Evolutionary conservation across 306 rosid genomes (phyloP).

Genomic region (Notholithocarpus densiflorus): DNA sequence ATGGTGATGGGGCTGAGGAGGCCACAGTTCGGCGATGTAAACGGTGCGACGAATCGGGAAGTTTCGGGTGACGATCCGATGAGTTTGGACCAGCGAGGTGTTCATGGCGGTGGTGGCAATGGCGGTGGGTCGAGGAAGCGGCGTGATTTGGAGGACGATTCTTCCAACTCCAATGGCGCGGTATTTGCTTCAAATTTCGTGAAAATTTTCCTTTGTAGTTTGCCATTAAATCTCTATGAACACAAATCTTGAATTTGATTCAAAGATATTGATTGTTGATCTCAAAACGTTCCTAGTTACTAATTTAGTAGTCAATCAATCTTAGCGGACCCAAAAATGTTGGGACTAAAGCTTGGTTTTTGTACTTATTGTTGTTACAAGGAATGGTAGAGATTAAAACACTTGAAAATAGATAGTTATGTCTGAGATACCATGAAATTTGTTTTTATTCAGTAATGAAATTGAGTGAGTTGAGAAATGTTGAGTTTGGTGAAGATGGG

Average conservation of each 20-base stretch:
- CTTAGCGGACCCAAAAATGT: too few relatives aligned
- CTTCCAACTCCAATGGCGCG: conserved; percentile 51
- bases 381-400: too few relatives aligned
- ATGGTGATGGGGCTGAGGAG: conserved; percentile 42
- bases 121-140: conserved; percentile 38
- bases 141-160: conserved; percentile 49
- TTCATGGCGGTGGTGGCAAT: conserved; percentile 18
- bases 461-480: too few relatives aligned
- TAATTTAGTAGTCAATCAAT: too few relatives aligned
- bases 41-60: conserved; percentile 38
- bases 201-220: neutral
- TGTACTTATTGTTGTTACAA: too few relatives aligned
- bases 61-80: conserved; percentile 33
- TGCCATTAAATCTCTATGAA: neutral
- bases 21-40: conserved; percentile 44
- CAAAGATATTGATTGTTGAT: too few relatives aligned
- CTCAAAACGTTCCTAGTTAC: too few relatives aligned
- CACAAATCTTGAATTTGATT: neutral
- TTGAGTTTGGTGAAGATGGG: neutral
- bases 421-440: too few relatives aligned
- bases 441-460: neutral
- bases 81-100: conserved; percentile 33
- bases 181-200: conserved; percentile 27
- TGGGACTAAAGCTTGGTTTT: too few relatives aligned
- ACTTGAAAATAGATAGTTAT: too few relatives aligned